Base-by-base conservation (phyloP, 495 filamentous ascomycete species). In the Articulospora tetracladia region DNA sequence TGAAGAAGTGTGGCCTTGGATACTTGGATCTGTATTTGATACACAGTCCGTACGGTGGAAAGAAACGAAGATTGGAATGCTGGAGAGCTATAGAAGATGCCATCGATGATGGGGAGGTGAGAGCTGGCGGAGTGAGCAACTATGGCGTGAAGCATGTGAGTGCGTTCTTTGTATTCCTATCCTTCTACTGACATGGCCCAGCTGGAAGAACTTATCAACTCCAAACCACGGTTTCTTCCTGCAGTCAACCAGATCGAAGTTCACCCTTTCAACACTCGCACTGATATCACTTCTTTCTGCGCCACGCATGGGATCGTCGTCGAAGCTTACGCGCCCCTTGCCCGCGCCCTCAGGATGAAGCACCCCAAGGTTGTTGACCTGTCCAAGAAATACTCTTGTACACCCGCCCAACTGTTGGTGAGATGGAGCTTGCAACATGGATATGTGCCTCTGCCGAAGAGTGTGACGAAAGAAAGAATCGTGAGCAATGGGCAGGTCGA, bases 391-490 rank as follows among this genome's bases (percentile, higher is more conserved):
- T 77, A 93, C 65, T 76, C 76, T 7, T 92, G 88, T 77, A 86
- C 81, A 6, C 78, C 85, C 55, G 88, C 89, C 1, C 93, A 97
- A 76, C 77, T 96, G 15, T 68, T 97, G 63, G 58, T 97, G 15
- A 79, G 90, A 50, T 97, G 93, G 92, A 91, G 88, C 66, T 73
- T 97, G 73, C 90, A 96, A 69, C 91, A 87, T 73, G 86, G 85
- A 1, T 83, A 83, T 54, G 77, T 91, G 24, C 86, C 88, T n/a
- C 77, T 93, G 30, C 88, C 90, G 3, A 93, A 93, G 75, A 91
- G 87, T 36, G 86, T 85, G 0, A 90, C 81, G 0, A 72, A 78
- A 11, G 74, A 75, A 25, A 74, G 90, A 8, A 93, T 94, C 60
- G 73, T 75, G 63, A 84, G 88, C 67, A 97, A 97, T 70, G 78